These are phyloP conservation scores for Globisporangium megalacanthum DNA, from an alignment of 352 stramenopile genomes.

Conservation along the genomic window DNA sequence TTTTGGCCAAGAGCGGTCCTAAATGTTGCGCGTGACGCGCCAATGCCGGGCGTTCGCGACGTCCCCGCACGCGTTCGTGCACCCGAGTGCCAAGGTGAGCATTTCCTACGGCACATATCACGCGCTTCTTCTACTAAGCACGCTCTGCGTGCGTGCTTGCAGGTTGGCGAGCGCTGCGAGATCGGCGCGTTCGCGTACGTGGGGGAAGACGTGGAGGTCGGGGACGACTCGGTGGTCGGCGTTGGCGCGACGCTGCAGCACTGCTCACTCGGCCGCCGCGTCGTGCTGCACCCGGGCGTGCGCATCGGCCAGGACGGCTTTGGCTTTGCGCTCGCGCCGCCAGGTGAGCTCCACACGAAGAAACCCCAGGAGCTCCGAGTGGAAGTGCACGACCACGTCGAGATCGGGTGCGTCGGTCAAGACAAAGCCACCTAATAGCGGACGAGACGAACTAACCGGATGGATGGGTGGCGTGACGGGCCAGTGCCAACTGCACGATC, in stretches of 20 bases:
- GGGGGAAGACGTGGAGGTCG: conserved; percentile 52
- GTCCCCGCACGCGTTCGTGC: conserved; percentile 27
- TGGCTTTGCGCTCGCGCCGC: conserved; percentile 61
- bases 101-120: neutral
- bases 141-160: neutral
- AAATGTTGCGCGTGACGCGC: neutral
- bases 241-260: conserved; percentile 64
- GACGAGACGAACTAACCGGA: too few species aligned
- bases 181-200: conserved; percentile 56
- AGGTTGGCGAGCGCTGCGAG: conserved; percentile 54
- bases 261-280: conserved; percentile 50
- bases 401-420: conserved; percentile 56
- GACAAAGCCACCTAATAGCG: too few species aligned
- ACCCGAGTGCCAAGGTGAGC: conserved; percentile 36
- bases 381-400: conserved; percentile 74
- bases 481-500: conserved; percentile 71
- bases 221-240: conserved; percentile 39
- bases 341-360: conserved; percentile 54
- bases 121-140: too few species aligned
- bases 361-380: conserved; percentile 77
- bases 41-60: neutral
- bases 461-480: neutral
- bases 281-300: conserved; percentile 68
- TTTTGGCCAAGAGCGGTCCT: neutral
- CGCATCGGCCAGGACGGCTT: conserved; percentile 81